Base-by-base conservation (phyloP, 2,329 filamentous ascomycete genomes). In the Ceratocystis cacaofunesta region DNA sequence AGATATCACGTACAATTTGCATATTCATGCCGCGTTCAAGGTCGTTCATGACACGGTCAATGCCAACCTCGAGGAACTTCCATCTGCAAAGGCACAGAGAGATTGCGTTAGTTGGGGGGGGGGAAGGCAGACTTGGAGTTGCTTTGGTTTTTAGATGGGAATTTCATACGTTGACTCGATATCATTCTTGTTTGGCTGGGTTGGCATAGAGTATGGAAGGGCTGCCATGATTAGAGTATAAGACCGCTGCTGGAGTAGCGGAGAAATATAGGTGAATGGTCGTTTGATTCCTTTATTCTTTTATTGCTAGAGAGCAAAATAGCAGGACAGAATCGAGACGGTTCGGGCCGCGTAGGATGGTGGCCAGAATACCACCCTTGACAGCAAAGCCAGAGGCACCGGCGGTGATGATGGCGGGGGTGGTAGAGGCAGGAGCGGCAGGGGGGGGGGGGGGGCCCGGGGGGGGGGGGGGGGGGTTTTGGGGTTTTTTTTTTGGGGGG, bases 11-110 rank as follows among this genome's bases (percentile, higher is more conserved):
- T 78, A 89, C 86, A 71, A 90, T 92, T 71, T 88, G 85, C 86
- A 97, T 91, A 72, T 96, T 92, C 77, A 99, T 89, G 68, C 94
- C 94, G 70, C 90, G 88, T 72, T 92, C 89, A 32, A 97, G 81
- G 72, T 95, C 89, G 70, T 85, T 84, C 92, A 99, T 97, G 73
- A 99, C 95, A 74, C 87, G 89, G 69, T 90, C 85, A 70, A 99
- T 91, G 69, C 92, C 92, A 68, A 82, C 81, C 75, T 96, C 87
- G 63, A 99, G 81, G 75, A 95, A 97, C 67, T 81, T 80, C 94
- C 94, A 99, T 78, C 90, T 95, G 71, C 61, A 48, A 2, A n/a
- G 22, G 22, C 28, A 52, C 22, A 48, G n/a, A 63, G 62, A 28
- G 10, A 36, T 55, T 41, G 30, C 19, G 60, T 41, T 30, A 41